A percentile compares a stretch with the other conserved stretches of the same genome.
Evolutionary conservation across 1,284 basidiomycete genomes (phyloP).

Genomic region (Porogramme epimiltina): DNA sequence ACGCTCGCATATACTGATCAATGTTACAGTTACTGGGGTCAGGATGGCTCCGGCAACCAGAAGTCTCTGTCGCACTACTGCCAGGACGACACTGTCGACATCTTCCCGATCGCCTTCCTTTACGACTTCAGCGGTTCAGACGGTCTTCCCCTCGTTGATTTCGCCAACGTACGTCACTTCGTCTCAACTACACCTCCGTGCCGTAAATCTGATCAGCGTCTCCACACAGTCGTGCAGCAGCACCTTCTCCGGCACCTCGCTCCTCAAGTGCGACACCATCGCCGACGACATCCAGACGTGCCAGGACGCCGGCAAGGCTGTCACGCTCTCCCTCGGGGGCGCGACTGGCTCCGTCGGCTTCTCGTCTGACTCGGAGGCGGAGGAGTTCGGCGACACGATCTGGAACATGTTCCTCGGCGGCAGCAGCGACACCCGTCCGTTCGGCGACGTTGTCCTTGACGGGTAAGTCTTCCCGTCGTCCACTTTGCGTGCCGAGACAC

Average conservation of each 20-base stretch:
- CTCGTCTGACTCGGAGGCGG: slow-evolving; percentile 49
- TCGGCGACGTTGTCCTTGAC: slow-evolving; percentile 61
- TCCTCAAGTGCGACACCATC: slow-evolving; percentile 54
- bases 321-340: slow-evolving; percentile 65
- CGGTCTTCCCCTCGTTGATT: slow-evolving; percentile 55
- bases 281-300: slow-evolving; percentile 56
- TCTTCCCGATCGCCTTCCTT: slow-evolving; percentile 59
- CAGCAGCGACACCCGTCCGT: slow-evolving; percentile 51
- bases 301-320: slow-evolving; percentile 62
- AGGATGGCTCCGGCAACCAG: slow-evolving; percentile 53
- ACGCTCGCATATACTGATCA: neutral
- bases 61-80: slow-evolving; percentile 49
- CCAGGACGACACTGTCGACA: slow-evolving; percentile 48
- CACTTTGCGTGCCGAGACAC: no score
- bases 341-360: slow-evolving; percentile 56
- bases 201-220: neutral
- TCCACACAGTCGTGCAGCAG: slow-evolving; percentile 49
- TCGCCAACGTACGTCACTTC: slow-evolving; percentile 51
- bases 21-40: slow-evolving; percentile 40
- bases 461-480: slow-evolving; percentile 41
- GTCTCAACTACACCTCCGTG: neutral
- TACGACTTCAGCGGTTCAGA: slow-evolving; percentile 54
- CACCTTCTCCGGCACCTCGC: slow-evolving; percentile 54
- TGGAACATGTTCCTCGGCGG: slow-evolving; percentile 70
- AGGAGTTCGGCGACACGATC: slow-evolving; percentile 54